Conservation (phyloP, 345 rosid species). For the Bruguiera gymnorhiza region DNA sequence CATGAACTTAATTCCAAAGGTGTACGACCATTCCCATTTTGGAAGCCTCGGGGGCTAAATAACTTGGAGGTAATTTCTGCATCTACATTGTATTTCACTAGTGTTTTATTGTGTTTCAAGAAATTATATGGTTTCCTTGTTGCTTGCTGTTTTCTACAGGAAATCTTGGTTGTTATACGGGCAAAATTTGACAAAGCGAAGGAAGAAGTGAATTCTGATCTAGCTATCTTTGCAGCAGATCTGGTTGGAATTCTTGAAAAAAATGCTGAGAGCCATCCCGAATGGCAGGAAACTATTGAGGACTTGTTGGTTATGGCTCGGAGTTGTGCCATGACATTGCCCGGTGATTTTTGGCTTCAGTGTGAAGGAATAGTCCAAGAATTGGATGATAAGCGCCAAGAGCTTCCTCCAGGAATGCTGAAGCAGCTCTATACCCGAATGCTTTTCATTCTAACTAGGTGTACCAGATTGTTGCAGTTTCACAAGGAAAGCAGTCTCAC, state of each 20-base stretch:
- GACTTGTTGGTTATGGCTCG: slow-evolving; percentile 95
- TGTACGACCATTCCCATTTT: slow-evolving; percentile 92
- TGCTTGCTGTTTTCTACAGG: slow-evolving; percentile 46
- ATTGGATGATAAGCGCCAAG: slow-evolving; percentile 96
- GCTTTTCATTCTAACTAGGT: slow-evolving; percentile 98
- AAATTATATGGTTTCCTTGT: slow-evolving; percentile 18
- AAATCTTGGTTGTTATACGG: slow-evolving; percentile 72
- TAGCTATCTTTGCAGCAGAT: slow-evolving; percentile 95
- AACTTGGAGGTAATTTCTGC: slow-evolving; percentile 69
- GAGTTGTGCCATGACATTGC: slow-evolving; percentile 86
- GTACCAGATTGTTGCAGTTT: slow-evolving; percentile 94
- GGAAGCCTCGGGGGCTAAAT: slow-evolving; percentile 86
- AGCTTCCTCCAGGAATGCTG: slow-evolving; percentile 83
- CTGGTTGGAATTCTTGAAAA: slow-evolving; percentile 94
- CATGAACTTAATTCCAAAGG: slow-evolving; percentile 98
- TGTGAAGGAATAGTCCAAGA: slow-evolving; percentile 99
- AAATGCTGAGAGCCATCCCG: slow-evolving; percentile 96
- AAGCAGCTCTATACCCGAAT: slow-evolving; percentile 95
- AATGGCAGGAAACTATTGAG: slow-evolving; percentile 97
- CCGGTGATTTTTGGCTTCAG: slow-evolving; percentile 99
- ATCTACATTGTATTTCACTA: not conserved
- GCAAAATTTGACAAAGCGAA: slow-evolving; percentile 96
- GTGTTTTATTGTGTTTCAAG: slow-evolving; percentile 6
- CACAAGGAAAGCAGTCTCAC: slow-evolving; percentile 96
- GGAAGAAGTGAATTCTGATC: slow-evolving; percentile 99